Percentiles rank a stretch among this genome's conserved stretches.
phyloP scores from a whole-genome alignment of 345 rosid genomes.

The Citrus glauca region DNA sequence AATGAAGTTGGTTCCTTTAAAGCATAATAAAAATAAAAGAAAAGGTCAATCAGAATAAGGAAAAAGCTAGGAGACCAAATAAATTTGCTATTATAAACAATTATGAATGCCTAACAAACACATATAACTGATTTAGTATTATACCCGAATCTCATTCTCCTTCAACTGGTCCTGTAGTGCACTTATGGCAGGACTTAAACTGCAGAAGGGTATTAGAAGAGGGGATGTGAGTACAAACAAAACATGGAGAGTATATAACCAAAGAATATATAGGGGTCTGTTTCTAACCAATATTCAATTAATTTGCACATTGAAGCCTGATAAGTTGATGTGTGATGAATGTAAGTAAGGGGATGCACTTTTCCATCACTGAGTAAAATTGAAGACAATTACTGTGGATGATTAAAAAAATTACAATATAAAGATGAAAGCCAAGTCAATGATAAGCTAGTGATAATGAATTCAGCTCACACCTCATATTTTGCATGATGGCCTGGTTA shows the following conservation, averaged over 20 bases:
- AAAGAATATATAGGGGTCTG: conserved; percentile 4
- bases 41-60: not conserved
- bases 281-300: conserved; percentile 87
- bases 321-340: conserved; percentile 92
- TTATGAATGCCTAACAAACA: not conserved
- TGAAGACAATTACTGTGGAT: conserved; percentile 14
- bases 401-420: not conserved
- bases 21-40: not conserved
- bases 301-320: conserved; percentile 96
- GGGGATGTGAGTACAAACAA: conserved; percentile 13
- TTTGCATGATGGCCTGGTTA: conserved; percentile 71
- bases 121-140: not conserved
- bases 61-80: not conserved
- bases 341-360: conserved; percentile 83
- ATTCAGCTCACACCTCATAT: conserved; percentile 48
- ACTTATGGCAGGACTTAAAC: conserved; percentile 89
- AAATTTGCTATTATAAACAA: not conserved
- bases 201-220: conserved; percentile 25
- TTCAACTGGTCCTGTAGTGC: conserved; percentile 81
- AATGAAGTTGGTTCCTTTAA: not conserved
- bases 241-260: conserved; percentile 2
- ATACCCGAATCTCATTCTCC: conserved; percentile 91
- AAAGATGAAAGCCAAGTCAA: conserved; percentile 5
- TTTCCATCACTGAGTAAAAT: conserved; percentile 57
- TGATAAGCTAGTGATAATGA: not conserved